Conservation (phyloP, 768 basidiomycete genomes). For the Lactarius hatsudake region DNA sequence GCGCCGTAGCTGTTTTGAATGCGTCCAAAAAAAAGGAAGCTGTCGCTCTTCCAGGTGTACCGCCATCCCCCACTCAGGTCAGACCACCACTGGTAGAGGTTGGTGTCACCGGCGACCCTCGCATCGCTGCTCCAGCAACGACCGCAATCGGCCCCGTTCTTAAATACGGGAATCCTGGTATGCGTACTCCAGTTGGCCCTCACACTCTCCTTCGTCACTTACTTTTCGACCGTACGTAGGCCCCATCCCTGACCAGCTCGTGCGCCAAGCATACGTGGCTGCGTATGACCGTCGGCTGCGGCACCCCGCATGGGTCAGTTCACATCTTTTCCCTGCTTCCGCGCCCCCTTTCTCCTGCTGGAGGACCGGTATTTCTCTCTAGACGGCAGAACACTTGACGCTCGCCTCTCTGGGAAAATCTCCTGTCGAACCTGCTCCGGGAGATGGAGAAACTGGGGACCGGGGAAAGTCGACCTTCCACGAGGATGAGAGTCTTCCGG, state of each 20-base stretch:
- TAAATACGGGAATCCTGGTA: constrained; percentile 83
- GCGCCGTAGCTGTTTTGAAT: constrained; percentile 53
- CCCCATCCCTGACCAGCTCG: constrained; percentile 75
- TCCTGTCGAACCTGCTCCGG: constrained; percentile 33
- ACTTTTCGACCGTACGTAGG: constrained; percentile 45
- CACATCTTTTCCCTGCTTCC: not conserved
- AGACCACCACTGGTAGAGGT: constrained; percentile 45
- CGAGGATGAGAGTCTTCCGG: constrained; percentile 81
- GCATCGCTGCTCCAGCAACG: constrained; percentile 38
- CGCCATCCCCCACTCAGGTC: not conserved
- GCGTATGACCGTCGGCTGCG: constrained; percentile 87
- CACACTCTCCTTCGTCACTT: not conserved
- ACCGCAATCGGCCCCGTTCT: constrained; percentile 42
- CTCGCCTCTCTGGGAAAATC: constrained; percentile 65
- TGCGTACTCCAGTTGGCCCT: constrained; percentile 26
- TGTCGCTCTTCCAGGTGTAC: constrained; percentile 23
- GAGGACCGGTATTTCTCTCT: not conserved
- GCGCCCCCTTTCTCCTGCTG: not conserved
- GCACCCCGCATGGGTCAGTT: constrained; percentile 88
- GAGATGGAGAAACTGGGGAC: constrained; percentile 52
- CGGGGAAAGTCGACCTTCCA: constrained; percentile 73
- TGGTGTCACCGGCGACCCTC: constrained; percentile 44
- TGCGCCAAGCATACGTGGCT: constrained; percentile 80
- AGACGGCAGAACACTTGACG: constrained; percentile 97
- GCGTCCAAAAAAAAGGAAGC: constrained; percentile 34